Evolutionary conservation across 148 eudicot species (phyloP).

Genomic region (Camellia granthamiana): DNA sequence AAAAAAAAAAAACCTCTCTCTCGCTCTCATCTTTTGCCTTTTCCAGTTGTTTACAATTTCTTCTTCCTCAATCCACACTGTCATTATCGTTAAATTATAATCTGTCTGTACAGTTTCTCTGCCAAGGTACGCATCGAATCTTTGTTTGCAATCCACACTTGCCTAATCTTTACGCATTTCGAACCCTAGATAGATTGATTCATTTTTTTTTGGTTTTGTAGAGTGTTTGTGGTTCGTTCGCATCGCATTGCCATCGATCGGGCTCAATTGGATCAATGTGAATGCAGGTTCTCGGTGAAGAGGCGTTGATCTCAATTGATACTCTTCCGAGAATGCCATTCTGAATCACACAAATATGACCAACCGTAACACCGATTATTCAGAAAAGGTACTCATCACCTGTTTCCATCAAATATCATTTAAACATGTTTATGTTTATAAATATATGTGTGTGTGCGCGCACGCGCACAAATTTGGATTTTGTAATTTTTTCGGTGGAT

Average conservation of each 20-base stretch:
- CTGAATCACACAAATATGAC: constrained; percentile 4
- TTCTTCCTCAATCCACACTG: neutral
- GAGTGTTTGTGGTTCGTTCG: neutral
- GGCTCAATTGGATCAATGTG: constrained; percentile 11
- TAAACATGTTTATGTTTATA: neutral
- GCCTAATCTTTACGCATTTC: neutral
- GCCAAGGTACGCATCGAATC: neutral
- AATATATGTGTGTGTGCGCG: neutral
- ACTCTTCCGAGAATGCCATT: constrained; percentile 7
- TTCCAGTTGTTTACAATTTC: neutral
- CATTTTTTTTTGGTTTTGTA: neutral
- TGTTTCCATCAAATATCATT: neutral
- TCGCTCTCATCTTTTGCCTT: neutral
- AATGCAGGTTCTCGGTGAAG: constrained; percentile 19
- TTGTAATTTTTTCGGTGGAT: neutral
- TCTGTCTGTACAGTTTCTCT: neutral
- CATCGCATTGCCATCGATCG: neutral
- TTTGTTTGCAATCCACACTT: neutral
- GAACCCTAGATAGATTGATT: constrained; percentile 2
- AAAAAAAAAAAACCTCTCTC: neutral
- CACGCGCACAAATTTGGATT: neutral
- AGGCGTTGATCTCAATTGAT: constrained; percentile 7
- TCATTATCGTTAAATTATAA: neutral
- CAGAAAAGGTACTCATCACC: neutral
- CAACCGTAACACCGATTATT: neutral